These are phyloP conservation scores for Myriosclerotinia duriaeana DNA, from an alignment of 2,329 filamentous ascomycete genomes.

Conservation along the genomic window DNA sequence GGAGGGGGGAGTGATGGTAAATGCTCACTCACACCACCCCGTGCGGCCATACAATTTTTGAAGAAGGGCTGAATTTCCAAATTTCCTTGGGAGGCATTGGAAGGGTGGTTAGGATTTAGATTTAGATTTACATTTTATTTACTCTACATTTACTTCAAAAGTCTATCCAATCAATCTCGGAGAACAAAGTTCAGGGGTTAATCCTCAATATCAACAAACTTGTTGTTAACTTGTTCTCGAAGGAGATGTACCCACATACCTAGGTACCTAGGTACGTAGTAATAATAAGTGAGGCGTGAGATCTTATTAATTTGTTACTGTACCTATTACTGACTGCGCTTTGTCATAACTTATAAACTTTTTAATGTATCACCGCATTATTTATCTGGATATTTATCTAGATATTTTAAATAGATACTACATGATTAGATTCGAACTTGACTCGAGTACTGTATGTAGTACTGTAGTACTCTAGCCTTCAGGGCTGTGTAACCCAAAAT, in stretches of 20 bases:
- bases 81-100: too few species aligned
- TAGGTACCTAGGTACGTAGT: too few species aligned
- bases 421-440: too few species aligned
- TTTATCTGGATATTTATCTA: too few species aligned
- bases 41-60: constrained; percentile 2
- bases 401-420: too few species aligned
- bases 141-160: too few species aligned
- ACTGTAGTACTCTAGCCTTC: too few species aligned
- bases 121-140: background rate
- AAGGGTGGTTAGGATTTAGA: constrained; percentile 11
- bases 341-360: background rate
- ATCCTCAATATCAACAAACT: constrained; percentile 13
- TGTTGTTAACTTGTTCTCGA: background rate
- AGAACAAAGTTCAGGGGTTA: constrained; percentile 3
- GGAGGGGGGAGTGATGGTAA: background rate
- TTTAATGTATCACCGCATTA: background rate
- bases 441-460: too few species aligned
- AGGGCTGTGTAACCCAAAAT: too few species aligned
- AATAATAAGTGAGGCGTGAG: background rate
- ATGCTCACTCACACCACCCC: constrained; percentile 2
- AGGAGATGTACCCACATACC: background rate
- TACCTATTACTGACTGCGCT: too few species aligned
- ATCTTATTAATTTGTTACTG: constrained; percentile 1
- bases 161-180: background rate
- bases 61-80: background rate